Evolutionary conservation across 2,329 filamentous ascomycete species (phyloP), one percentile per base, ranked within the genome.

Genomic region (Monilinia fructicola): DNA sequence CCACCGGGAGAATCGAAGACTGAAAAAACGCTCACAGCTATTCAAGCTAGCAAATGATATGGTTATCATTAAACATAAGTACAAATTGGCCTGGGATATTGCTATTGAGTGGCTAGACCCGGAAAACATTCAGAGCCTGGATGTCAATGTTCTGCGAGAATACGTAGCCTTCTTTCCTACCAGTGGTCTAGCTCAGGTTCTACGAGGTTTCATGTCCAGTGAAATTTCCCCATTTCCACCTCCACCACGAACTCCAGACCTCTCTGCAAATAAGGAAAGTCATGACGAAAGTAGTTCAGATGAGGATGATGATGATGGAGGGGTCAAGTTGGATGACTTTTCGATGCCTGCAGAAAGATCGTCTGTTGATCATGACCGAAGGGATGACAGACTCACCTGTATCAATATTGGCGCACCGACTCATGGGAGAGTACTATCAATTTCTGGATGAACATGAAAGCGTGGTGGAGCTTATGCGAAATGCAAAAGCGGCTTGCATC

Each of bases 11-110:
- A 80, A 3, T 81, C 87, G 67, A 98, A 98, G 78, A 75, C 79
- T 0, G 78, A 81, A 23, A 23, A 93, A 96, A 77, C 85, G 91
- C 35, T 81, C 87, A 46, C 88, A 90, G 70, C 89, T 97, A 0
- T 79, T 90, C 73, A 89, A 90, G 68, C 81, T 95, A 63, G 93
- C 94, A 0, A 87, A 89, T 69, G 95, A 94, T 69, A 97, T 99
- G 91, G 94, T 99, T 68, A 91, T 97, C 68, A 95, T 99, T 76
- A 93, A 94, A 73, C 93, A 98, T 73, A 91, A 92, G 0, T 97
- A 90, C 78, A 87, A 89, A 70, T 83, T 96, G 21, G 95, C 95
- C 0, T 99, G 96, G 96, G 90, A 92, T 73, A 89, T 97, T 68
- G 85, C 90, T 40, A 82, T 99, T 67, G 92, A 98, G 75, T 98